phyloP scores from a whole-genome alignment of 2,329 filamentous ascomycete species.

The Talaromyces sp. region DNA sequence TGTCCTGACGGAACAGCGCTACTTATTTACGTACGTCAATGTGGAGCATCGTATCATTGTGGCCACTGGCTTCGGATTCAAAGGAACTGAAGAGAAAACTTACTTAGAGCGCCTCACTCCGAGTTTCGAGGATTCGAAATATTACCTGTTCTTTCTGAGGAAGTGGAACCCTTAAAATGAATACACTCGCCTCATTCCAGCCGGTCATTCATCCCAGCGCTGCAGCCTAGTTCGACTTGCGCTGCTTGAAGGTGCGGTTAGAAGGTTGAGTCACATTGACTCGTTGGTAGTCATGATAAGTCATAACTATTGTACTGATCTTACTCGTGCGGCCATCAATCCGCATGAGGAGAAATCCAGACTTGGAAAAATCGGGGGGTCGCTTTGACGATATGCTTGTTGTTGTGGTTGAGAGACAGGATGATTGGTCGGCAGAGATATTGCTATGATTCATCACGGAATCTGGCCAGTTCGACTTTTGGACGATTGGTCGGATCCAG shows the following conservation, averaged over 20 bases:
- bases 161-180: background rate
- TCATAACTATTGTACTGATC: background rate
- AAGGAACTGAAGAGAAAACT: background rate
- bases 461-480: background rate
- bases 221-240: background rate
- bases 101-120: background rate
- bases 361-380: background rate
- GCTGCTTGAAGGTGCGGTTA: background rate
- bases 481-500: background rate
- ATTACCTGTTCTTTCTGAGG: background rate
- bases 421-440: conserved; percentile 2
- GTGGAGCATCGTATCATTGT: background rate
- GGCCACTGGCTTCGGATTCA: background rate
- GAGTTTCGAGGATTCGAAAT: background rate
- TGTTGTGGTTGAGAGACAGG: background rate
- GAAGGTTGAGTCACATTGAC: background rate
- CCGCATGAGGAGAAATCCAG: background rate
- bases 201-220: background rate
- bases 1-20: background rate
- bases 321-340: background rate
- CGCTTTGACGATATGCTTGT: background rate
- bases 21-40: background rate
- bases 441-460: conserved; percentile 5
- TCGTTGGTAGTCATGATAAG: background rate
- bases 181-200: background rate